Evolutionary conservation across 2,329 filamentous ascomycete species (phyloP), one percentile per base, ranked within the genome.

Genomic region (Arthrobotrys musiformis): DNA sequence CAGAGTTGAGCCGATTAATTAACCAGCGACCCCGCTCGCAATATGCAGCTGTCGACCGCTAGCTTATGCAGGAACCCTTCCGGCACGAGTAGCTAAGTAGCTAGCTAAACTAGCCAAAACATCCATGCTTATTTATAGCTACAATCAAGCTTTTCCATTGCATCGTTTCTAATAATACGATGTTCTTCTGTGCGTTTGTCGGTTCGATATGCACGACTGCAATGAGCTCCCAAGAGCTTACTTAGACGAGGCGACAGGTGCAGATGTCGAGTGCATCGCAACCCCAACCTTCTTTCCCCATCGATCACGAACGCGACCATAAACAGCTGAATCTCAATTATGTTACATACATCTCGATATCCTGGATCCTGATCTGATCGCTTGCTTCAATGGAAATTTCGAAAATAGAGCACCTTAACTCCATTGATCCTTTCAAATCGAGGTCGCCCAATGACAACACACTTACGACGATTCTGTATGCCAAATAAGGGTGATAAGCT

Each of bases 41-140:
- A 52, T 48, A 56, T 68, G 72, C 72, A 76, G 72, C 48, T 70
- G 63, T 63, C 50, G 40, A 69, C 63, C 35, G 64, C 56, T 64
- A 64, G 64, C 46, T 69, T 76, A 76, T 76, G 72, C 72, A 76
- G 72, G 72, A 76, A 76, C 72, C 64, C 72, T 76, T 75, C 56
- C 44, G 63, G 54, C 63, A 68, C 58, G 58, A 76, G 40, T 24
- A 50, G 50, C 46, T n/a, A n/a, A n/a, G n/a, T n/a, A n/a, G n/a
- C n/a, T n/a, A n/a, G n/a, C n/a, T n/a, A n/a, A n/a, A n/a, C n/a
- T 28, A 28, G 44, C 37, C 54, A 54, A 33, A 26, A 30, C 44
- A 48, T 11, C 33, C 35, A 24, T 44, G 15, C 13, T 62, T 69
- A 48, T 76, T 70, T 48, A 75, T 75, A 76, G 63, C 40, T 33